phyloP scores from a whole-genome alignment of 352 stramenopile genomes.

The Pseudoperonospora humuli region DNA sequence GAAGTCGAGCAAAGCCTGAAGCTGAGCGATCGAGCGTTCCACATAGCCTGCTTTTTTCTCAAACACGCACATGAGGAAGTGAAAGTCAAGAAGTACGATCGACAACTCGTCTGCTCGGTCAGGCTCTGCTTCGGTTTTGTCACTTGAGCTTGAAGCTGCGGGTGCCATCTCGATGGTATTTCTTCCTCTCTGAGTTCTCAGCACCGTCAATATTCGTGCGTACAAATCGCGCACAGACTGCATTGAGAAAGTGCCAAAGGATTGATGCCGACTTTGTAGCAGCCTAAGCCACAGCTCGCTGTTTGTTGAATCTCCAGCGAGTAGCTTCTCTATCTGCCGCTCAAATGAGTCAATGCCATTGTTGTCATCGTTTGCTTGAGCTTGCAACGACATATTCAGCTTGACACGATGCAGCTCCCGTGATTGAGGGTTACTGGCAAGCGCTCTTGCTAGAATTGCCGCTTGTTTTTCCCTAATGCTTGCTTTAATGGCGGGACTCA shows the following conservation, averaged over 20 bases:
- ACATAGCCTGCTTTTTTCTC: conserved; percentile 49
- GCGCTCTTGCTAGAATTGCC: conserved; percentile 48
- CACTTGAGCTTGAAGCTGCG: neutral
- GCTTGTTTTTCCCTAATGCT: conserved; percentile 58
- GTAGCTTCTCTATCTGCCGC: conserved; percentile 39
- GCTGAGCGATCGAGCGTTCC: conserved; percentile 54
- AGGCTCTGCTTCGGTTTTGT: neutral
- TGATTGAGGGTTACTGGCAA: conserved; percentile 39
- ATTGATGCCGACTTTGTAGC: conserved; percentile 39
- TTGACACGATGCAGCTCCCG: conserved; percentile 36
- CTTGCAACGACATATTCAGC: conserved; percentile 42
- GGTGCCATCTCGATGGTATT: neutral
- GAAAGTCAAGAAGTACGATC: conserved; percentile 34
- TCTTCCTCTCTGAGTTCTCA: conserved; percentile 27
- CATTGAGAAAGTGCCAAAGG: conserved; percentile 70
- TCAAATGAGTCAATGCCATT: conserved; percentile 27
- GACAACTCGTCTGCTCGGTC: conserved; percentile 10
- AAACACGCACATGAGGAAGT: conserved; percentile 41
- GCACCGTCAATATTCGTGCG: conserved; percentile 47
- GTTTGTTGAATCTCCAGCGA: conserved; percentile 43
- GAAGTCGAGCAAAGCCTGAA: conserved; percentile 59
- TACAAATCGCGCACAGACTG: conserved; percentile 59
- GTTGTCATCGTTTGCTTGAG: conserved; percentile 1
- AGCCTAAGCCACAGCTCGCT: conserved; percentile 49
- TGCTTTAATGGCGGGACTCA: conserved; percentile 12